phyloP scores from a whole-genome alignment of 495 filamentous ascomycete genomes.

The Xylaria scruposa region DNA sequence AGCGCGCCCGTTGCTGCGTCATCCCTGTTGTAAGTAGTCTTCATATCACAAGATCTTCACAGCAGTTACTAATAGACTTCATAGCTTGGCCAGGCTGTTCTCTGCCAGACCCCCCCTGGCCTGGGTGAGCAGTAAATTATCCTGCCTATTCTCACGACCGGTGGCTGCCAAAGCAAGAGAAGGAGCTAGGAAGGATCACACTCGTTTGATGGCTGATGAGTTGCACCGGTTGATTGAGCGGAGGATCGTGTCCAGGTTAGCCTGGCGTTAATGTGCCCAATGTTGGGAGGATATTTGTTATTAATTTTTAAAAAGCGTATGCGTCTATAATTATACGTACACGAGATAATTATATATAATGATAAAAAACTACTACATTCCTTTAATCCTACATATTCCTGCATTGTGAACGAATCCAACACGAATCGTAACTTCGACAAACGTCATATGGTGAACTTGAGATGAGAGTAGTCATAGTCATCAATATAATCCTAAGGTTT shows the following conservation, averaged over 20 bases:
- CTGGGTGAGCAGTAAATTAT: slow-evolving; percentile 4
- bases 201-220: slow-evolving; percentile 3
- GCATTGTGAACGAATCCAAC: background rate
- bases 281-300: background rate
- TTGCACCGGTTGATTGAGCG: background rate
- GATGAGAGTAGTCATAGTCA: background rate
- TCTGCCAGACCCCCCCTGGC: slow-evolving; percentile 11
- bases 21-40: slow-evolving; percentile 25
- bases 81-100: slow-evolving; percentile 21
- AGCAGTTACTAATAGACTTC: background rate
- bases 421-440: background rate
- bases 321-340: slow-evolving; percentile 1
- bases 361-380: background rate
- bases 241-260: background rate
- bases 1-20: slow-evolving; percentile 26
- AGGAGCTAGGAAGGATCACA: background rate
- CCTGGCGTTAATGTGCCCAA: slow-evolving; percentile 4
- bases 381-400: background rate
- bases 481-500: background rate
- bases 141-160: background rate
- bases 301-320: background rate
- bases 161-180: background rate
- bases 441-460: too few relatives aligned
- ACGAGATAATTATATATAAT: slow-evolving; percentile 25
- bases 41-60: background rate